phyloP scores from a whole-genome alignment of 805 yeast genomes.

The Metschnikowia drakensbergensis region DNA sequence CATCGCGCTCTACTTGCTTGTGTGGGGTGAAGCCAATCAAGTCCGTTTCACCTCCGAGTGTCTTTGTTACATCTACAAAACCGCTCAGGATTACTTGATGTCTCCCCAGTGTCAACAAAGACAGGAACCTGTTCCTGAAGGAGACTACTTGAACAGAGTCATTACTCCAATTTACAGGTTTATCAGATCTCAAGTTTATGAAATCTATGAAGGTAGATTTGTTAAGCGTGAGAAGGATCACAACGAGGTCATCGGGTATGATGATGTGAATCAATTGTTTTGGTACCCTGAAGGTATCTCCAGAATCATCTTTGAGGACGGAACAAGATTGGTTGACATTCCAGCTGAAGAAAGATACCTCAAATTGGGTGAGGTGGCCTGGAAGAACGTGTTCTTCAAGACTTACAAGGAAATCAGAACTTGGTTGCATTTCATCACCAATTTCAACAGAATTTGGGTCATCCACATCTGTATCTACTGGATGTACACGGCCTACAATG shows the following conservation, averaged over 20 bases:
- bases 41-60: conserved; percentile 84
- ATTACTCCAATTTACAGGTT: conserved; percentile 86
- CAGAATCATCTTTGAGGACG: conserved; percentile 86
- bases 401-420: conserved; percentile 72
- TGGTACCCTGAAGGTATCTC: conserved; percentile 99
- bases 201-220: conserved; percentile 74
- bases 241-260: conserved; percentile 82
- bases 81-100: conserved; percentile 84
- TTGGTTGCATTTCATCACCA: conserved; percentile 70
- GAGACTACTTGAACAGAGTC: conserved; percentile 87
- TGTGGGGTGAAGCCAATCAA: conserved; percentile 92
- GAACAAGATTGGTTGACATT: conserved; percentile 84
- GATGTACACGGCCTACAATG: conserved; percentile 92
- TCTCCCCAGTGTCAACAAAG: conserved; percentile 91
- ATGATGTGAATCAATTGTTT: conserved; percentile 96
- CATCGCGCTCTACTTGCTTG: conserved; percentile 65
- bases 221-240: conserved; percentile 85
- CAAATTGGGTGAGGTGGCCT: conserved; percentile 85
- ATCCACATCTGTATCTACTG: conserved; percentile 86
- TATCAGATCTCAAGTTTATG: conserved; percentile 78
- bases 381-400: conserved; percentile 84
- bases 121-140: conserved; percentile 78
- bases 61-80: conserved; percentile 90
- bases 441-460: conserved; percentile 90
- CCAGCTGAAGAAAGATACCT: conserved; percentile 87